Percentiles rank a stretch among this genome's conserved stretches.
Conservation (phyloP, 805 yeast species). For the Gaillardinia entomophila region DNA sequence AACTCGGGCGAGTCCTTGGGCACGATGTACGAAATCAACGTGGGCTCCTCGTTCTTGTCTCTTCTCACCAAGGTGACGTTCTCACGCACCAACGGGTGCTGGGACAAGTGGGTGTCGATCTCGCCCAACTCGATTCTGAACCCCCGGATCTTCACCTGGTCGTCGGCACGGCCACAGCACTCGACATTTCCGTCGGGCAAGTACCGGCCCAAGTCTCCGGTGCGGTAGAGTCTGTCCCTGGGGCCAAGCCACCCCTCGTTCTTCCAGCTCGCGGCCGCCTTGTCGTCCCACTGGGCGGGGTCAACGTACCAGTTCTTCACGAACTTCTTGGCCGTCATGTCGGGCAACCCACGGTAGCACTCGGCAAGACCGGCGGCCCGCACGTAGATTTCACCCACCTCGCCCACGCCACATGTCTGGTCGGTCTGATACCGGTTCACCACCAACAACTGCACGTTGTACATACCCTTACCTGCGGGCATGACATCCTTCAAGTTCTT, state of each 20-base stretch:
- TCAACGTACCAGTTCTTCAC: conserved; percentile 87
- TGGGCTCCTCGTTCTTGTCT: conserved; percentile 89
- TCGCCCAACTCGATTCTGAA: conserved; percentile 98
- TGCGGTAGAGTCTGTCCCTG: conserved; percentile 90
- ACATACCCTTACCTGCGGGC: conserved; percentile 99
- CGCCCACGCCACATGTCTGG: conserved; percentile 97
- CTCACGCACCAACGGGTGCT: conserved; percentile 88
- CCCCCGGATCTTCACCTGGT: conserved; percentile 97
- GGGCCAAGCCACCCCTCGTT: conserved; percentile 81
- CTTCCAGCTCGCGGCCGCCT: conserved; percentile 58
- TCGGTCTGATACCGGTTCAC: conserved; percentile 86
- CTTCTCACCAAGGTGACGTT: conserved; percentile 88
- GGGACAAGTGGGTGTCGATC: conserved; percentile 94
- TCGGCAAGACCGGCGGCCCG: conserved; percentile 98
- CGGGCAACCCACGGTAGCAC: conserved; percentile 90
- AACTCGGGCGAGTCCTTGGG: conserved; percentile 53
- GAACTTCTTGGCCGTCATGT: conserved; percentile 80
- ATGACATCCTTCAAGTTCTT: conserved; percentile 86
- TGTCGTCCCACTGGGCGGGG: conserved; percentile 60
- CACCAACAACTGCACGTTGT: conserved; percentile 86
- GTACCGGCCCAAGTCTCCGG: conserved; percentile 96
- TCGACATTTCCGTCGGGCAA: conserved; percentile 96
- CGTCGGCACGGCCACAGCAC: conserved; percentile 98
- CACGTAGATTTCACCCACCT: conserved; percentile 96
- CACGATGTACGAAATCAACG: conserved; percentile 85